Evolutionary conservation across 192 early-diverging fungal genomes (phyloP), one percentile per base, ranked within the genome.

Genomic region (Lobulomyces angularis): DNA sequence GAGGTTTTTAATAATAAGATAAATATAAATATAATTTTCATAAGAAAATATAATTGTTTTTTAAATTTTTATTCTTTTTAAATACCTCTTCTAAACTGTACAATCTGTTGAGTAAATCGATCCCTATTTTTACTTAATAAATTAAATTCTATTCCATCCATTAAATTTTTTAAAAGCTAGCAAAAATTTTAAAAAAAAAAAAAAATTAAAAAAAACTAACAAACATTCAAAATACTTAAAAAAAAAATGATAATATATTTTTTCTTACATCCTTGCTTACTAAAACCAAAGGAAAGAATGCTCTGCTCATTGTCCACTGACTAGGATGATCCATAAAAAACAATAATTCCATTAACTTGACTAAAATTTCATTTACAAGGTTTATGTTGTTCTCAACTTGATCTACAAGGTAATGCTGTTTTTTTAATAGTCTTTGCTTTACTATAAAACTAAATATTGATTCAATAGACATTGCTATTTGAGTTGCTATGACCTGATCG

Each of bases 221-320:
- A 18, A 24, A 43, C 64, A 62, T 17, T 66, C 54, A 41, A 65
- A 67, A 40, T 58, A 59, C 69, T 48, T 37, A 14, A 59, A 9
- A 8, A 3, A 21, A 34, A 12, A 17, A 29, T 20, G n/a, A 22
- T 37, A 32, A 38, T 8, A 14, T 16, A 18, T 3, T 27, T 8
- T 19, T n/a, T 27, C 23, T 27, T 35, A 54, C 55, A 12, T 82
- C 80, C 44, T 66, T 76, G 44, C 84, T 76, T 34, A 90, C 62
- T 35, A 88, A 54, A 9, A 88, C 75, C 35, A 92, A 46, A 4
- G 75, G 75, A 48, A 89, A 65, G 35, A 92, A 62, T 8, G 89
- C 86, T 14, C 87, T 56, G 31, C 82, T 82, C 21, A 90, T 60
- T 24, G 76, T 74, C 86, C 87, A 90, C 49, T 84, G 74, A 46